Conservation (phyloP, 768 basidiomycete genomes). For the Tricholoma terreum region DNA sequence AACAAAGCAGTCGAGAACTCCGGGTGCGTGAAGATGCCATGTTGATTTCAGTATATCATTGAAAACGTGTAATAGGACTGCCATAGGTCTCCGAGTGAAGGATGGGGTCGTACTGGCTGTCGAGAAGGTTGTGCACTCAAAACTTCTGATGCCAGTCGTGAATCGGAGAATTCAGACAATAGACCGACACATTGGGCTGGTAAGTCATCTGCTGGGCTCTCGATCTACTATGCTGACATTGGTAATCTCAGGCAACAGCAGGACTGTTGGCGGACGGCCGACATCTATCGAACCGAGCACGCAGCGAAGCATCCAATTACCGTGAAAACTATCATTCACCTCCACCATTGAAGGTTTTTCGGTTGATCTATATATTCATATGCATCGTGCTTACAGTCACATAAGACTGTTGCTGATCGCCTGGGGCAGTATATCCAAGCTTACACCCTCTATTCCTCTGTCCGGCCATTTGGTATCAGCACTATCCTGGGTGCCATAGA, state of each 20-base stretch:
- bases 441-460: slow-evolving; percentile 97
- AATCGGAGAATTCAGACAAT: slow-evolving; percentile 93
- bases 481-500: slow-evolving; percentile 89
- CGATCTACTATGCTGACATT: neutral
- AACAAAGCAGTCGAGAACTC: slow-evolving; percentile 99
- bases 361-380: neutral
- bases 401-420: slow-evolving; percentile 57
- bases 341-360: slow-evolving; percentile 73
- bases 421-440: slow-evolving; percentile 88
- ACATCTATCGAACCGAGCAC: slow-evolving; percentile 78
- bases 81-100: slow-evolving; percentile 93
- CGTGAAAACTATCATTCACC: slow-evolving; percentile 72
- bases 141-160: slow-evolving; percentile 88
- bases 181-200: slow-evolving; percentile 92
- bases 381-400: neutral
- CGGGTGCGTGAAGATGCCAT: slow-evolving; percentile 52
- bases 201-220: slow-evolving; percentile 29
- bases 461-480: slow-evolving; percentile 94
- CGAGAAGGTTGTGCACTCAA: slow-evolving; percentile 97
- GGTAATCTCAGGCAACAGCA: slow-evolving; percentile 71
- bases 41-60: slow-evolving; percentile 1
- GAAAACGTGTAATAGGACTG: slow-evolving; percentile 57
- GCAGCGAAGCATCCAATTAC: slow-evolving; percentile 77
- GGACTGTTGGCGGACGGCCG: slow-evolving; percentile 93
- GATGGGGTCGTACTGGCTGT: slow-evolving; percentile 94